Base-by-base conservation (phyloP, 2,329 filamentous ascomycete species). In the Fusarium staphyleae region DNA sequence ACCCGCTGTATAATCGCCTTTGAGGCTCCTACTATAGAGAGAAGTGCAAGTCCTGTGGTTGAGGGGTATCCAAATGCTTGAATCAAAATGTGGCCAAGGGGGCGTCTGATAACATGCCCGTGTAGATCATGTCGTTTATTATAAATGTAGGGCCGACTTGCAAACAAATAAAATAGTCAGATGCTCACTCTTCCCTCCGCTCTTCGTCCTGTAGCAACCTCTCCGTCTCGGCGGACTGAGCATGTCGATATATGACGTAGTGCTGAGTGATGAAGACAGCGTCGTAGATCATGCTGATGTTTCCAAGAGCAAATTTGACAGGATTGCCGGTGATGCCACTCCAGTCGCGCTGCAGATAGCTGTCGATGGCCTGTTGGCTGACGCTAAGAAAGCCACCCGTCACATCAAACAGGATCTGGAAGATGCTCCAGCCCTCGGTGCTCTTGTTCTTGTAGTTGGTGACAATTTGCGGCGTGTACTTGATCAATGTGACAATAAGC, bases 261-360 rank as follows among this genome's bases (percentile, higher is more conserved):
- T 98, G 95, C 76, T 99, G 95, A 4, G 83, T 68, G 44, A 98
- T 88, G 70, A 98, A 98, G 41, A 96, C 79, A 26, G 89, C 60
- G 70, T 98, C 93, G 71, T 96, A 98, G 3, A 90, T 72, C 66
- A 98, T 88, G 52, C 87, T 91, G 37, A 96, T 85, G 68, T 96
- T 93, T 12, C 90, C 89, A 34, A 98, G 80, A 3, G 87, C 86
- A 52, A 98, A 86, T 77, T 98, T 99, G 65, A 95, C 88, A 1
- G 92, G 91, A 72, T 98, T 98, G 1, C 93, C 93, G 0, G 88
- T 92, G 52, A 98, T 81, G 16, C 93, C 95, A 40, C 87, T 89
- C 93, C 93, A 97, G 76, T 96, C 91, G 48, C 82, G 82, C 72
- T 95, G 87, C 30, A 96, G 76, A 52, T 88, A 91, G 54, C 91